Evolutionary conservation across 2,329 filamentous ascomycete genomes (phyloP).

Genomic region (Emergomyces pasteurianus): DNA sequence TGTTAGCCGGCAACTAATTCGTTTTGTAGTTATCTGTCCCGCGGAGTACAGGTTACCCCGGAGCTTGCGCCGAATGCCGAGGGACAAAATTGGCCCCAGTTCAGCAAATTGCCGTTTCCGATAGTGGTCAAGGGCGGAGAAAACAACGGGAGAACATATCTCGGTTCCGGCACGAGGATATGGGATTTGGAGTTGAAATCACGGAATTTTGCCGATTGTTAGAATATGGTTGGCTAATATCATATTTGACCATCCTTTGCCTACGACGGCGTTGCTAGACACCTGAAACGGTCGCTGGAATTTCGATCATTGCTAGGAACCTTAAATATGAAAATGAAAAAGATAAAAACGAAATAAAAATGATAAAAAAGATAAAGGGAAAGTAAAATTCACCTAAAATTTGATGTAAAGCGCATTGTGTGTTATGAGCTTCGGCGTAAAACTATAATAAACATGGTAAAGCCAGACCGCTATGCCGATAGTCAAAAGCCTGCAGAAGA

Average conservation of each 20-base stretch:
- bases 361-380: background rate
- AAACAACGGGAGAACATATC: background rate
- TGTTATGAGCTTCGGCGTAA: background rate
- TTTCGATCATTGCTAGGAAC: too few relatives aligned
- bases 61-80: background rate
- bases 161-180: background rate
- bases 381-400: background rate
- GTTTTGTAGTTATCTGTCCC: background rate
- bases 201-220: background rate
- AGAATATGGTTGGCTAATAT: background rate
- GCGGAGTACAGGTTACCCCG: background rate
- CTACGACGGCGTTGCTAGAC: too few relatives aligned
- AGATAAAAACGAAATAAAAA: background rate
- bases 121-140: background rate
- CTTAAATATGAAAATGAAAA: background rate
- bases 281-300: too few relatives aligned
- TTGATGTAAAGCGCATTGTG: background rate
- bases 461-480: constrained; percentile 55
- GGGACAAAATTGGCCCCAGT: background rate
- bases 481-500: constrained; percentile 74
- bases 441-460: constrained; percentile 34
- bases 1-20: background rate
- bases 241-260: too few relatives aligned
- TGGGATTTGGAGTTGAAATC: background rate
- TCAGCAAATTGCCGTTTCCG: background rate